phyloP scores from a whole-genome alignment of 805 yeast species.

The Sugiyamaella americana region DNA sequence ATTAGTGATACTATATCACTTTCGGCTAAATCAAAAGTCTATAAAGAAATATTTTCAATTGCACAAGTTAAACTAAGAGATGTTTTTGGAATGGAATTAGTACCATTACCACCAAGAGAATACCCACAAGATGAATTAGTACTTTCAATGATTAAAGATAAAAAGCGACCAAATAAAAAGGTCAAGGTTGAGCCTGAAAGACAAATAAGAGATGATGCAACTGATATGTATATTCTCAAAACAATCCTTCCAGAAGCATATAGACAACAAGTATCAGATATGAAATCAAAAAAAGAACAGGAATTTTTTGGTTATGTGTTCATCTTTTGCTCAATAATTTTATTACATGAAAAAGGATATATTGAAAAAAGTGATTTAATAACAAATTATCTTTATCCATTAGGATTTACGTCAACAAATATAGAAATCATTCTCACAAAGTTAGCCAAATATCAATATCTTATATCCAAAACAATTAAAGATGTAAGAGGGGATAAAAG shows the following conservation, averaged over 20 bases:
- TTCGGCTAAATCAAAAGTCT: background rate
- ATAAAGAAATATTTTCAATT: conserved; percentile 1
- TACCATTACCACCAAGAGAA: conserved; percentile 7
- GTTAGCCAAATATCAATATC: background rate
- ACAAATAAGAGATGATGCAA: background rate
- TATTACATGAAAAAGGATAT: conserved; percentile 8
- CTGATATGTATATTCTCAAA: conserved; percentile 1
- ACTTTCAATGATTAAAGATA: background rate
- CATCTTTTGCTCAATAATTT: conserved; percentile 6
- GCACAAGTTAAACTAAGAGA: conserved; percentile 6
- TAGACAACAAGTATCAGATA: background rate
- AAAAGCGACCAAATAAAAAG: background rate
- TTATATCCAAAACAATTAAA: background rate
- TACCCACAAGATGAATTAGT: conserved; percentile 4
- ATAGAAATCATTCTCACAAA: background rate
- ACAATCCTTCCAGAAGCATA: background rate
- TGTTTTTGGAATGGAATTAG: conserved; percentile 13
- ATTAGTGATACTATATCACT: background rate
- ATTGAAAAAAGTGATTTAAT: background rate
- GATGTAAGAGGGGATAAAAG: background rate
- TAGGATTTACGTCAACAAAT: background rate
- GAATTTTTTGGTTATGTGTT: conserved; percentile 8
- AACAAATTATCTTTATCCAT: background rate
- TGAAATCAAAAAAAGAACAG: background rate
- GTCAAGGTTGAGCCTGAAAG: background rate